These are phyloP conservation scores for Cladophialophora exuberans DNA, from an alignment of 2,329 filamentous ascomycete genomes.

Conservation along the genomic window DNA sequence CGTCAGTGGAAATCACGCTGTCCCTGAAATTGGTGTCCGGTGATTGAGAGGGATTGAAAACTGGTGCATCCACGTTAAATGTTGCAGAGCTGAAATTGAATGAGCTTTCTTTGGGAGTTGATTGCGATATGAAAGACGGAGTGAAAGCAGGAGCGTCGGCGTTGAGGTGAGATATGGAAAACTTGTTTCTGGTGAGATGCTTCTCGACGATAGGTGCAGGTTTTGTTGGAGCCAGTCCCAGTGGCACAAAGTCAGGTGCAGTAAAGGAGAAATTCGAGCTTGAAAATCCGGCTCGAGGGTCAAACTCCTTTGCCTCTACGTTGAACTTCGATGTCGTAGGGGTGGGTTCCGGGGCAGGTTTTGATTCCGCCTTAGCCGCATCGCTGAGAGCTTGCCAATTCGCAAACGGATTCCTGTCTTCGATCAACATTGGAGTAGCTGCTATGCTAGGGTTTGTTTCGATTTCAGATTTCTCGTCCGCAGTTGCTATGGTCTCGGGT, in stretches of 20 bases:
- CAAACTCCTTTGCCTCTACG: slow-evolving; percentile 82
- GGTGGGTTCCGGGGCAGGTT: slow-evolving; percentile 34
- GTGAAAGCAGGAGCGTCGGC: slow-evolving; percentile 72
- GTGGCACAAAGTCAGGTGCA: slow-evolving; percentile 42
- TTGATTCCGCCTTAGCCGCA: slow-evolving; percentile 27
- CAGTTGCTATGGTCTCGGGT: slow-evolving; percentile 30
- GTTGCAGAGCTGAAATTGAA: slow-evolving; percentile 52
- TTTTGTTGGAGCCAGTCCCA: slow-evolving; percentile 6
- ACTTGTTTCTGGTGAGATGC: slow-evolving; percentile 6
- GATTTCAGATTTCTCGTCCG: slow-evolving; percentile 50
- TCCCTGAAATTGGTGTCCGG: slow-evolving; percentile 33
- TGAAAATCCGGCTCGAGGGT: slow-evolving; percentile 57
- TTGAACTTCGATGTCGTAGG: slow-evolving; percentile 79
- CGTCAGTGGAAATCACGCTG: slow-evolving; percentile 31
- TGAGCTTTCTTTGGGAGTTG: slow-evolving; percentile 10
- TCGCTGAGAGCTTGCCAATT: slow-evolving; percentile 31
- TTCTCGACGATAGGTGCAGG: slow-evolving; percentile 5
- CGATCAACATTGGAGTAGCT: slow-evolving; percentile 64
- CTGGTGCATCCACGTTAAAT: slow-evolving; percentile 76
- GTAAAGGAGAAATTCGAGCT: slow-evolving; percentile 50
- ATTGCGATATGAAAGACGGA: slow-evolving; percentile 46
- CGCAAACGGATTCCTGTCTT: slow-evolving; percentile 31
- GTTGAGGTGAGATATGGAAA: slow-evolving; percentile 58
- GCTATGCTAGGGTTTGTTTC: slow-evolving; percentile 75
- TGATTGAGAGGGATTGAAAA: slow-evolving; percentile 67